These are phyloP conservation scores for Acanthochlamys bracteata DNA, from an alignment of 106 monocot genomes.

Conservation along the genomic window DNA sequence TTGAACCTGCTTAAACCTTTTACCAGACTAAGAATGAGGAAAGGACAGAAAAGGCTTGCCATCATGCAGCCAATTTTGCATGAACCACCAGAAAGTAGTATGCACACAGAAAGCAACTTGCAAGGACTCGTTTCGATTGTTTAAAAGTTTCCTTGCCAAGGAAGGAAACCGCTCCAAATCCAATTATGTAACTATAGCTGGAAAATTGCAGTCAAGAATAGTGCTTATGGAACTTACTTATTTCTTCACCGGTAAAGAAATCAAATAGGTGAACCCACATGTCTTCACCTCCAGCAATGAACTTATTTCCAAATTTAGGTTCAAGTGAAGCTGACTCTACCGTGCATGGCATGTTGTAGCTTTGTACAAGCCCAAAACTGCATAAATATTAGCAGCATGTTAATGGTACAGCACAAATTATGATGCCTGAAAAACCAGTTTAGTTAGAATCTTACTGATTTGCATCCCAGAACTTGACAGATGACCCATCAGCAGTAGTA, in stretches of 20 bases:
- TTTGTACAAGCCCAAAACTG: conserved; percentile 91
- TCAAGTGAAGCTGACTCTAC: conserved; percentile 94
- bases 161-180: no score
- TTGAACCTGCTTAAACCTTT: no score
- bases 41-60: no score
- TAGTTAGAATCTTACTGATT: conserved; percentile 55
- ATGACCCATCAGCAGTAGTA: conserved; percentile 94
- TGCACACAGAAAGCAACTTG: no score
- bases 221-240: conserved; percentile 30
- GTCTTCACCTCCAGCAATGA: conserved; percentile 93
- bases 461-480: conserved; percentile 97
- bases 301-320: conserved; percentile 68
- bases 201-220: background rate
- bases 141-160: no score
- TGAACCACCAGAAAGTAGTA: no score
- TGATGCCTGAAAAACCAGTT: background rate
- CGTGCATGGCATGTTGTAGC: conserved; percentile 80
- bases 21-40: no score
- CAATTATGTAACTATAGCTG: background rate
- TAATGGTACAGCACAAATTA: background rate
- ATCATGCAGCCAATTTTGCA: no score
- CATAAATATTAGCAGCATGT: background rate
- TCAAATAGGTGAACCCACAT: conserved; percentile 97
- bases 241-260: conserved; percentile 82
- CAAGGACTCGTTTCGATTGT: no score